Evolutionary conservation across 2,329 filamentous ascomycete genomes (phyloP).

Genomic region (Incumbomyces delicatus): DNA sequence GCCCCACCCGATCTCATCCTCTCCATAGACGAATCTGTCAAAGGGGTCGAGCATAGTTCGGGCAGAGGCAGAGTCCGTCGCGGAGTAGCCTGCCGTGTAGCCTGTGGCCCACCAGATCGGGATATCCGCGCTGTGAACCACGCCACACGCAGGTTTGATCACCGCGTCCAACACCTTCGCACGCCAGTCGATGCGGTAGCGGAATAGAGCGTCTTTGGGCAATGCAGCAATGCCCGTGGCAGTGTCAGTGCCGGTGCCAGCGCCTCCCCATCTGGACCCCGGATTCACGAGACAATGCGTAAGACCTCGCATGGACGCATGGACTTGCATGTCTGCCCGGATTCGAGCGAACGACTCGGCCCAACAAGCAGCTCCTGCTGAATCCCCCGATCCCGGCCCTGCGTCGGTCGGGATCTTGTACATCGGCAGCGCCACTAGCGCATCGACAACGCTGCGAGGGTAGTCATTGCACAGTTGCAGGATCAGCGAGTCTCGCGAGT

Average conservation of each 20-base stretch:
- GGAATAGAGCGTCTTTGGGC: slow-evolving; percentile 11
- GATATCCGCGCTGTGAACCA: slow-evolving; percentile 18
- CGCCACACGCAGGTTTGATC: slow-evolving; percentile 15
- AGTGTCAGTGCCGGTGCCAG: too few species aligned
- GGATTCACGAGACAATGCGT: slow-evolving; percentile 22
- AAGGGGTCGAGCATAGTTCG: slow-evolving; percentile 17
- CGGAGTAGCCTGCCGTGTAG: slow-evolving; percentile 16
- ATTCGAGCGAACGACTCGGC: slow-evolving; percentile 32
- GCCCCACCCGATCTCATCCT: slow-evolving; percentile 7
- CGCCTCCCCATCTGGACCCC: too few species aligned
- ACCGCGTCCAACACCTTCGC: slow-evolving; percentile 16
- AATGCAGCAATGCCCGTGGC: background rate
- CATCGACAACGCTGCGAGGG: slow-evolving; percentile 28
- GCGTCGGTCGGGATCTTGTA: slow-evolving; percentile 5
- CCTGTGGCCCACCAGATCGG: slow-evolving; percentile 20
- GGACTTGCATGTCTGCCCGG: slow-evolving; percentile 32
- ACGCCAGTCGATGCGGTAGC: slow-evolving; percentile 21
- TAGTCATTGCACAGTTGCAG: slow-evolving; percentile 38
- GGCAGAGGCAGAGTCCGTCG: slow-evolving; percentile 11
- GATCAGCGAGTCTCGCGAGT: slow-evolving; percentile 27
- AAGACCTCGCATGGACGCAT: slow-evolving; percentile 29
- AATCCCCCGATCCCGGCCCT: slow-evolving; percentile 24
- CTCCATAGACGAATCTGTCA: slow-evolving; percentile 16
- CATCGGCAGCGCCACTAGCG: slow-evolving; percentile 30
- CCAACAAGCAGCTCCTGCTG: too few species aligned